Base-by-base conservation (phyloP, 2,329 filamentous ascomycete species). In the Penicillium sp. region DNA sequence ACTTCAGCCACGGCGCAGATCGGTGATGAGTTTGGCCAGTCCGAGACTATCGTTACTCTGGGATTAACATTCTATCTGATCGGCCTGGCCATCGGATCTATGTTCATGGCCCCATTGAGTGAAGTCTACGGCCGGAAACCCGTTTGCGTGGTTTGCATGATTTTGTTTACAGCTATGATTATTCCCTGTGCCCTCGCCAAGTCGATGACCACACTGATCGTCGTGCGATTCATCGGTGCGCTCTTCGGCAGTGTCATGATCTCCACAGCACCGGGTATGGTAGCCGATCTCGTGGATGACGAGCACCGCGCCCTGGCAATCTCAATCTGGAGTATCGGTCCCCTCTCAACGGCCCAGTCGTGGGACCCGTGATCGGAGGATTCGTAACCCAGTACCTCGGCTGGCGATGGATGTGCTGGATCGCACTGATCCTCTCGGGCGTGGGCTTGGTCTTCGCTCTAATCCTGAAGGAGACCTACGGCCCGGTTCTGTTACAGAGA, bases 391-490 rank as follows among this genome's bases (percentile, higher is more conserved):
- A 79, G 55, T 78, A 77, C 59, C 77, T 94, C 2, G 91, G 90
- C 11, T 97, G 92, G 92, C 78, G 92, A 27, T 96, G 91, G 90
- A 88, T 87, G 35, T 89, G 89, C 67, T 96, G 90, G 89, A 80
- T 94, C 20, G 83, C 87, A 8, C 75, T 93, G 66, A 92, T 95
- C 49, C 79, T 90, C 9, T 82, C 83, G 0, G 89, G 83, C 1
- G 78, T 82, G 0, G 85, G 84, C 0, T 82, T 86, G 54, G 58
- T 81, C 20, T 74, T 87, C 60, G 82, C 90, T 62, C 68, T 79
- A 2, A 77, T 82, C 1, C 78, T 89, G 46, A 83, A 83, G 58
- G 91, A 96, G 74, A 93, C 90, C 0, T 95, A 95, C 65, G 82
- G 85, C 0, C 90, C 90, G 1, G 80, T 80, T 0, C 81, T 94